Evolutionary conservation across 371 early-diverging fungal genomes (phyloP), one percentile per base, ranked within the genome.

Genomic region (Haplosporangium sp.): DNA sequence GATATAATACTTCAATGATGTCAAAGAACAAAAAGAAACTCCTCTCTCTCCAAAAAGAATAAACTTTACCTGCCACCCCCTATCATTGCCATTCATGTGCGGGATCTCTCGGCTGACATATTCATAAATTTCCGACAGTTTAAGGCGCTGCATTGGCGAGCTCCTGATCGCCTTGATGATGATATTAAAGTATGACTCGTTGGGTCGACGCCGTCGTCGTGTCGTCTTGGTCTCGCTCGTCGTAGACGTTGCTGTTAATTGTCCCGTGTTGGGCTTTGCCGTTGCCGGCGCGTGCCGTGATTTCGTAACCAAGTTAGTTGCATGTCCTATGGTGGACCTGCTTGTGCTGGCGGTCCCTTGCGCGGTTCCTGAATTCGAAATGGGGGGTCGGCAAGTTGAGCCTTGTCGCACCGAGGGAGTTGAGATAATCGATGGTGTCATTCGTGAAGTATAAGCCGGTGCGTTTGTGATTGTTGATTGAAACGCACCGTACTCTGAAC

Each of bases 1-100:
- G n/a, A n/a, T n/a, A n/a, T n/a, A n/a, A n/a, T n/a, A n/a, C n/a
- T n/a, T n/a, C n/a, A n/a, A n/a, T n/a, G 38, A 29, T 55, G 50
- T 58, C 41, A 73, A 21, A 55, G 21, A 60, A 38, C 50, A 54
- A 37, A 48, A 58, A 51, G 57, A 42, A 41, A 47, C 42, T 37
- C 21, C n/a, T n/a, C n/a, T n/a, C n/a, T n/a, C n/a, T n/a, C 23
- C 43, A 43, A 70, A 55, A 52, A 43, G 29, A 11, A 42, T 53
- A 42, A 59, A 61, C 36, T 48, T 58, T 83, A 68, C 68, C 68
- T 68, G 68, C 68, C 68, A 68, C 1, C 68, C 68, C 47, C 55
- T 68, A 50, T 68, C 68, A 40, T 68, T 51, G 11, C 62, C 68
- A 52, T 51, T 43, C 68, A 60, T 59, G 7, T 61, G 55, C 13